Base-by-base conservation (phyloP, 2,329 filamentous ascomycete genomes). In the Penicillium janthinellum region DNA sequence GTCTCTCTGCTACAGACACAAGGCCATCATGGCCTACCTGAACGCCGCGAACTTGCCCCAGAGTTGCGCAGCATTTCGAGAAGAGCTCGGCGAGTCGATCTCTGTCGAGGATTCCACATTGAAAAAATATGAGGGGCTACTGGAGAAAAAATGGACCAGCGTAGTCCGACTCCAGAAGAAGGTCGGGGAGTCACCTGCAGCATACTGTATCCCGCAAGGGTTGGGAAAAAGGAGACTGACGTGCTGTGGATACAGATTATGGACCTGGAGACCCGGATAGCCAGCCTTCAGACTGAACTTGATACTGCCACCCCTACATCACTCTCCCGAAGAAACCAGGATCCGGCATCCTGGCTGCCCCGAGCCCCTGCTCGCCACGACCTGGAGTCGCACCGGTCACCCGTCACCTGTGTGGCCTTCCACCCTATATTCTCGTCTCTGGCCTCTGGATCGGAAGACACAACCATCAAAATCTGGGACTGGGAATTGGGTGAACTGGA, bases 141-240 rank as follows among this genome's bases (percentile, higher is more conserved):
- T 98, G 67, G 94, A 98, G 83, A 97, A 96, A 85, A 98, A 98
- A 82, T 98, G 94, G 94, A 98, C 94, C 20, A 95, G 92, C 70
- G 90, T 98, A 31, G 92, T 97, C 70, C 86, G 94, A 62, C 78
- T 98, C 76, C 94, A 98, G 79, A 97, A 96, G 79, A 98, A 96
- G 90, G 91, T 90, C 78, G 53, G 77, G 50, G 50, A 12, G 17
- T n/a, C 48, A 15, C 41, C 20, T 57, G 25, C 38, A 15, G 50
- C 50, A 28, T 42, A 53, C 22, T n/a, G 50, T 38, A 53, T 44
- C 2, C n/a, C 22, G 50, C 48, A 31, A 45, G 41, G 20, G 31
- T 22, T 22, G n/a, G 20, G 35, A 52, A 42, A 50, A 35, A 45
- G 55, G 41, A 49, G 49, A 44, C 58, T 67, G 56, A 68, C 56